Conservation (phyloP, 2,329 filamentous ascomycete species). For the Neonectria punicea region DNA sequence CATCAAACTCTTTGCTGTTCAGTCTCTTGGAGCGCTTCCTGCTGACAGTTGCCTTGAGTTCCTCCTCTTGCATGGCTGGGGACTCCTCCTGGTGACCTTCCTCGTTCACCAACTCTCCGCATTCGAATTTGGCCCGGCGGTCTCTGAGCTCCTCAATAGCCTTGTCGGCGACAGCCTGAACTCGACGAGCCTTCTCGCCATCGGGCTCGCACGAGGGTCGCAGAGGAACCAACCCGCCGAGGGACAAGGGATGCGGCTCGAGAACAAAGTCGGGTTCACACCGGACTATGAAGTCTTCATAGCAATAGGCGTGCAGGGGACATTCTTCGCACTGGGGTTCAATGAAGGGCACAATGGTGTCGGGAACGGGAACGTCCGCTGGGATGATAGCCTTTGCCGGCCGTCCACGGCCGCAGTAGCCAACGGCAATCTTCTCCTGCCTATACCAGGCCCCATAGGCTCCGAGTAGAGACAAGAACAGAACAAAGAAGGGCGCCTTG, state of each 20-base stretch:
- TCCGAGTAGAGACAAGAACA: conserved; percentile 75
- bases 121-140: conserved; percentile 89
- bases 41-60: conserved; percentile 80
- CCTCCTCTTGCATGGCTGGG: conserved; percentile 72
- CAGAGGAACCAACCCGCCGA: conserved; percentile 84
- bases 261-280: conserved; percentile 92
- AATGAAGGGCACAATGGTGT: conserved; percentile 75
- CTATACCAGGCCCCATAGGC: conserved; percentile 86
- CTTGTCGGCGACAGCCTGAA: conserved; percentile 88
- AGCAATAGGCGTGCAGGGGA: conserved; percentile 90
- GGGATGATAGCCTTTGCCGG: conserved; percentile 64
- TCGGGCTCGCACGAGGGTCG: conserved; percentile 95
- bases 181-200: conserved; percentile 87
- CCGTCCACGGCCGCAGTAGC: conserved; percentile 89
- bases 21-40: conserved; percentile 84
- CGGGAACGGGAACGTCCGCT: conserved; percentile 68
- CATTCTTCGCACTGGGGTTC: conserved; percentile 90
- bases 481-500: conserved; percentile 74
- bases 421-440: conserved; percentile 95
- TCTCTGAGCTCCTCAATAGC: conserved; percentile 88
- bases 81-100: conserved; percentile 68
- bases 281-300: conserved; percentile 76
- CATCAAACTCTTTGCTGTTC: conserved; percentile 89
- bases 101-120: conserved; percentile 75
- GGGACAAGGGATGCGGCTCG: conserved; percentile 82